Percentiles rank a stretch among this genome's conserved stretches.
These are phyloP conservation scores for Chlamydomonas asymmetrica DNA, from an alignment of 139 green algal genomes.

Conservation along the genomic window DNA sequence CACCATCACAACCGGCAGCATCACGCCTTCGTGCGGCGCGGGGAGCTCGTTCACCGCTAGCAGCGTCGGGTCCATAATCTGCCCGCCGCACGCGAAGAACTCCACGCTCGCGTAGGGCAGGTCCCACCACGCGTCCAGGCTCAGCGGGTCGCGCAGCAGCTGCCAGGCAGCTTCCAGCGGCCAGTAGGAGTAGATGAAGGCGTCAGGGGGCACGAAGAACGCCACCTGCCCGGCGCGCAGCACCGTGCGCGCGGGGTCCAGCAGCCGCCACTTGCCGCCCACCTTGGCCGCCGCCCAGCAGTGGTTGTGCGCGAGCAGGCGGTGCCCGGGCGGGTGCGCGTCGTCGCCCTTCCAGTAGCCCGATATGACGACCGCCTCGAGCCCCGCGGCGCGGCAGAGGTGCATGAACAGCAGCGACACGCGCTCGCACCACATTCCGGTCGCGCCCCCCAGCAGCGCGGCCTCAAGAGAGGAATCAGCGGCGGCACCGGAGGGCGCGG, in stretches of 20 bases:
- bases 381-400: conserved; percentile 40
- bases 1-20: no score
- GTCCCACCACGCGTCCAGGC: conserved; percentile 39
- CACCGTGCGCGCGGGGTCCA: conserved; percentile 51
- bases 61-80: neutral
- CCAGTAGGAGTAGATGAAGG: conserved; percentile 56
- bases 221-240: conserved; percentile 31
- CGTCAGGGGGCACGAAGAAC: conserved; percentile 55
- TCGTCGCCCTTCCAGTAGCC: conserved; percentile 55
- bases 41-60: conserved; percentile 19
- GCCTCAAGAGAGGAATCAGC: neutral
- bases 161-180: conserved; percentile 63
- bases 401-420: conserved; percentile 47
- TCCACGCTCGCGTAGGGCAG: conserved; percentile 37
- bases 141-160: conserved; percentile 44
- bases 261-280: conserved; percentile 55
- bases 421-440: conserved; percentile 59
- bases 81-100: conserved; percentile 37
- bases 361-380: conserved; percentile 55
- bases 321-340: conserved; percentile 34
- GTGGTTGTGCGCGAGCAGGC: conserved; percentile 61
- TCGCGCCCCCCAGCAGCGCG: neutral
- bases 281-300: conserved; percentile 60
- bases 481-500: conserved; percentile 1
- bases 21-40: no score